A percentile compares a stretch with the other conserved stretches of the same genome.
Conservation (phyloP, 805 yeast genomes). For the Saccharomycopsis javanensis region DNA sequence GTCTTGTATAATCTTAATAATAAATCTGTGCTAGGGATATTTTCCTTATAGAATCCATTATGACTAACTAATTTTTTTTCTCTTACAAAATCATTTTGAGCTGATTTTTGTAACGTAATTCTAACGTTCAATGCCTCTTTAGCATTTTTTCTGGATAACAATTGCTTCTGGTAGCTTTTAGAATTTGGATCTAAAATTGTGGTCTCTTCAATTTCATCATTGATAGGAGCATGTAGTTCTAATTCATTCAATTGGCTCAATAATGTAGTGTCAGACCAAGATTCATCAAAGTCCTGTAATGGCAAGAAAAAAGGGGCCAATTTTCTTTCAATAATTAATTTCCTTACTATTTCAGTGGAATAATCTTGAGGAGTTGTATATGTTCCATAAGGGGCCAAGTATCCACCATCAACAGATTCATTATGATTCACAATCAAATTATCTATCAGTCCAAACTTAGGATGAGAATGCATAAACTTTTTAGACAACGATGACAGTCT, state of each 20-base stretch:
- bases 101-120: constrained; percentile 29
- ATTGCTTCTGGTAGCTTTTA: constrained; percentile 30
- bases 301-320: constrained; percentile 91
- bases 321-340: constrained; percentile 54
- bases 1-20: constrained; percentile 53
- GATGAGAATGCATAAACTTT: no score
- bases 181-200: constrained; percentile 16
- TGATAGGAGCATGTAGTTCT: constrained; percentile 45
- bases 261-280: constrained; percentile 66
- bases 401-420: constrained; percentile 91
- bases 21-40: constrained; percentile 33
- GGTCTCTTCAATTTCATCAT: constrained; percentile 29
- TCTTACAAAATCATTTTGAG: constrained; percentile 26
- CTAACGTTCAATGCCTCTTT: constrained; percentile 33
- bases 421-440: constrained; percentile 49
- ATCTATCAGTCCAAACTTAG: constrained; percentile 25
- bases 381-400: constrained; percentile 81
- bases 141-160: constrained; percentile 32
- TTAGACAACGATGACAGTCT: background rate
- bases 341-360: constrained; percentile 62
- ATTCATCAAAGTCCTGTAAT: constrained; percentile 62
- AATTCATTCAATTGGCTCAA: constrained; percentile 39
- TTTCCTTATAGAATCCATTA: constrained; percentile 29
- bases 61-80: constrained; percentile 22
- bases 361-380: constrained; percentile 69